Evolutionary conservation across 805 yeast species (phyloP).

Genomic region (Hanseniaspora lindneri): DNA sequence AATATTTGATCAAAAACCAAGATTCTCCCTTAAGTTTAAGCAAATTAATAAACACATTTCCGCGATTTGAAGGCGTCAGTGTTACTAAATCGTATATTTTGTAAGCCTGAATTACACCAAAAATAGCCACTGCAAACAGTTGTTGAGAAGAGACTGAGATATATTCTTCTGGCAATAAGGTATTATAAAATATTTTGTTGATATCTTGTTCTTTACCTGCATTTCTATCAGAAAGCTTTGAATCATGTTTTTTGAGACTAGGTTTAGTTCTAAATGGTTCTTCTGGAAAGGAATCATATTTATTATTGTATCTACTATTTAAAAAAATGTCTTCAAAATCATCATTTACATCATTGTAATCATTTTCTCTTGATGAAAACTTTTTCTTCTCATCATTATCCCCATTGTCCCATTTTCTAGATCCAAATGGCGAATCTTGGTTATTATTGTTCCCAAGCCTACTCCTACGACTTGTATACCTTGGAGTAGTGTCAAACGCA

Average conservation of each 20-base stretch:
- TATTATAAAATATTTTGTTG: neutral
- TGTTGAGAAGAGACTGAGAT: conserved; percentile 73
- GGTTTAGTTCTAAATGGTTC: neutral
- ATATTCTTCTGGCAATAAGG: conserved; percentile 49
- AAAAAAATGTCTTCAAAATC: neutral
- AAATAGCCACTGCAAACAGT: conserved; percentile 49
- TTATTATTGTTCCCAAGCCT: neutral
- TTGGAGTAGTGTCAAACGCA: conserved; percentile 11
- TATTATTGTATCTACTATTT: neutral
- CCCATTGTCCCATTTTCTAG: conserved; percentile 11
- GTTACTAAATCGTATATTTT: conserved; percentile 61
- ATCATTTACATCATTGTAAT: neutral
- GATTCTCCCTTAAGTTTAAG: conserved; percentile 31
- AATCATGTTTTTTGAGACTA: neutral
- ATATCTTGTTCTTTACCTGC: neutral
- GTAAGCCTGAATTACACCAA: conserved; percentile 71
- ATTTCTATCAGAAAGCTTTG: neutral
- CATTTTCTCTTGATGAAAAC: neutral
- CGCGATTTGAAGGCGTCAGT: conserved; percentile 35
- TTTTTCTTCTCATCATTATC: neutral
- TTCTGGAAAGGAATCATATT: neutral
- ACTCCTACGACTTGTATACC: neutral
- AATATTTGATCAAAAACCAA: conserved; percentile 57
- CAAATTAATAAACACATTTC: conserved; percentile 31
- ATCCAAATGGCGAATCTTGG: neutral